Base-by-base conservation (phyloP, 2,329 filamentous ascomycete species). In the Cladophialophora psammophila region DNA sequence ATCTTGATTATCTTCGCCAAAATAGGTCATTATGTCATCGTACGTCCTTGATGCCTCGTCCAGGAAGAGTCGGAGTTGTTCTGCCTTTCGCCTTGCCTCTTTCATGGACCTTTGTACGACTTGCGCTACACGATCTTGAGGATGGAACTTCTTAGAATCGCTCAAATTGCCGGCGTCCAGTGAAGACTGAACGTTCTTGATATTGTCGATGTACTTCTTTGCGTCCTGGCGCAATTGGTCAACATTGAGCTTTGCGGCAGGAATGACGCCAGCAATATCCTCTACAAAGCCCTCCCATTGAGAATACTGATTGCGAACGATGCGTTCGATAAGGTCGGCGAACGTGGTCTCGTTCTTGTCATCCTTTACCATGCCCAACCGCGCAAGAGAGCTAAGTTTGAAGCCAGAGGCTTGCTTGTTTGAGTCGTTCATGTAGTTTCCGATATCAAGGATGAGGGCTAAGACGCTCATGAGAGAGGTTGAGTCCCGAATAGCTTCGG, bases 381-480 rank as follows among this genome's bases (percentile, higher is more conserved):
- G 89, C 34, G 92, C 92, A 57, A 99, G 88, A 5, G 95, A 97
- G 76, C 93, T 95, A 13, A 99, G 88, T 83, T 99, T 99, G 89
- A 99, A 99, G 69, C 95, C 95, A 65, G 91, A 92, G 3, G 95
- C 95, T 81, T 98, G 95, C 82, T 99, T 99, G 82, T 97, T 98
- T 63, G 94, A 91, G 77, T 98, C 95, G 83, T 99, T 99, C 95
- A 99, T 99, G 85, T 97, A 99, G 80, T 99, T 99, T 79, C 95
- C 95, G 76, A 99, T 97, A 78, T 97, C 94, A 74, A 99, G 84
- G 79, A 99, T 99, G 69, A 98, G 86, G 66, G 94, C 94, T 64
- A 99, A 87, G 55, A 99, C 93, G 72, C 96, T 97, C 90, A 98
- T 97, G 74, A 99, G 82, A 32, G 93, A 91, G 32, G 96, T 93